Evolutionary conservation across 176 grass and related monocot genomes (phyloP).

Genomic region (Tillandsia fasciculata): DNA sequence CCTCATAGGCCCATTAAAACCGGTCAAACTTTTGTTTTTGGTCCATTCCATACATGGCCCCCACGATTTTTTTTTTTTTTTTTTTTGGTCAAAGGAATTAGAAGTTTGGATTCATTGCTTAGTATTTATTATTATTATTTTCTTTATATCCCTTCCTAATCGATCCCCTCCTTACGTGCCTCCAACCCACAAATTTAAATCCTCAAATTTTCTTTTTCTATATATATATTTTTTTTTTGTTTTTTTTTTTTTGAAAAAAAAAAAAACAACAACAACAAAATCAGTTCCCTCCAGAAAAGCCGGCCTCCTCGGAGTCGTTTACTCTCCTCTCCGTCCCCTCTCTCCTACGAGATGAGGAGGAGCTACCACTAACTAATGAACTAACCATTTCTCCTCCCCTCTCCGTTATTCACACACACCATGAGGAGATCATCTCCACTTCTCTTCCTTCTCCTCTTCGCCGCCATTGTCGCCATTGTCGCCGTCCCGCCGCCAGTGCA

Average conservation of each 20-base stretch:
- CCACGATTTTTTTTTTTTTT: constrained; percentile 7
- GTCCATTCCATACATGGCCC: not conserved
- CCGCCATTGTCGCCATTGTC: constrained; percentile 15
- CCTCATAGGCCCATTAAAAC: too few relatives aligned
- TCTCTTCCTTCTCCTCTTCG: constrained; percentile 22
- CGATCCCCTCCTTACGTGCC: constrained; percentile 18
- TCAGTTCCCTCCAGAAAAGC: not conserved
- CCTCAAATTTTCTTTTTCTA: not conserved
- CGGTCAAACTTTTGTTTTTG: too few relatives aligned
- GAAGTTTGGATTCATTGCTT: not conserved
- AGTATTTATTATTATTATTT: not conserved
- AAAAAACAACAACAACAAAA: not conserved
- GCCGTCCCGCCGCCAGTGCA: constrained; percentile 35
- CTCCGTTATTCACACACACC: not conserved
- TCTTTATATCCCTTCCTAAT: not conserved
- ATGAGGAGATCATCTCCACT: not conserved
- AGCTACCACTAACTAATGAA: not conserved
- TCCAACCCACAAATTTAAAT: constrained; percentile 9
- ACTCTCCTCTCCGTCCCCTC: too few relatives aligned
- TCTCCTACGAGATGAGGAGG: not conserved
- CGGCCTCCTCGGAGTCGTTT: too few relatives aligned
- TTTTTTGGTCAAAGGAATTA: not conserved
- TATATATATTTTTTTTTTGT: not conserved
- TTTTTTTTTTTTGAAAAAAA: not conserved
- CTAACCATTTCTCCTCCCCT: not conserved